Conservation (phyloP, 805 yeast genomes). For the Ogataea nonfermentans region DNA sequence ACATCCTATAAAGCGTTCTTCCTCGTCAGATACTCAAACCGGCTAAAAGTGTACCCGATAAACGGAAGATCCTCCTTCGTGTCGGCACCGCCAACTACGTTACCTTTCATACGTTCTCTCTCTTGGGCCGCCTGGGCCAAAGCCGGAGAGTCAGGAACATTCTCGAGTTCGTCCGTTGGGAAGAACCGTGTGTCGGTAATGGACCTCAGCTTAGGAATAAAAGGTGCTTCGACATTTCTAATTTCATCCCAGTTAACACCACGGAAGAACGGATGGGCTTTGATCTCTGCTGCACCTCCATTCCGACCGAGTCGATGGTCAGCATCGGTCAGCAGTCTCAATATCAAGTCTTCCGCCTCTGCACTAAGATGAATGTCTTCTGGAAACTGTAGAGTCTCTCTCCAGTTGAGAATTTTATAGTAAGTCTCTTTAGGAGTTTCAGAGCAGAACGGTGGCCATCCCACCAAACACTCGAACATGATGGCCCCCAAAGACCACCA, state of each 20-base stretch:
- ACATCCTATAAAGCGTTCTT: constrained; percentile 50
- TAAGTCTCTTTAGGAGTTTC: constrained; percentile 95
- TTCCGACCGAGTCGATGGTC: constrained; percentile 81
- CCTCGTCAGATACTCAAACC: constrained; percentile 88
- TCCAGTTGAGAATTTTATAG: constrained; percentile 88
- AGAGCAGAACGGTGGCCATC: constrained; percentile 97
- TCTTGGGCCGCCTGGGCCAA: constrained; percentile 64
- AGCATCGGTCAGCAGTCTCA: constrained; percentile 70
- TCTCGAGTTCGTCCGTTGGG: constrained; percentile 96
- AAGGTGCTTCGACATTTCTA: constrained; percentile 86
- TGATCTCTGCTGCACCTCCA: constrained; percentile 91
- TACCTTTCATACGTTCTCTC: constrained; percentile 50
- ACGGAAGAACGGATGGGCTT: constrained; percentile 85
- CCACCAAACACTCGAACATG: constrained; percentile 93
- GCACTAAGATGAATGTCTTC: constrained; percentile 88
- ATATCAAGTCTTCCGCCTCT: constrained; percentile 83
- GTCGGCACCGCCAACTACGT: constrained; percentile 42
- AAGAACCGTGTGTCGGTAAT: constrained; percentile 96
- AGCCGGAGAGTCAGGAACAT: constrained; percentile 88
- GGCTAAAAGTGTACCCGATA: constrained; percentile 93
- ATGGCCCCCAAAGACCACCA: constrained; percentile 98
- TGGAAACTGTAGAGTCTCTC: constrained; percentile 82
- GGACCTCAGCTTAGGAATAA: constrained; percentile 85
- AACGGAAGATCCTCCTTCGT: constrained; percentile 90
- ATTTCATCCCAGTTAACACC: constrained; percentile 96